Conservation (phyloP, 1,284 basidiomycete genomes). For the Spongiforma sp. region DNA sequence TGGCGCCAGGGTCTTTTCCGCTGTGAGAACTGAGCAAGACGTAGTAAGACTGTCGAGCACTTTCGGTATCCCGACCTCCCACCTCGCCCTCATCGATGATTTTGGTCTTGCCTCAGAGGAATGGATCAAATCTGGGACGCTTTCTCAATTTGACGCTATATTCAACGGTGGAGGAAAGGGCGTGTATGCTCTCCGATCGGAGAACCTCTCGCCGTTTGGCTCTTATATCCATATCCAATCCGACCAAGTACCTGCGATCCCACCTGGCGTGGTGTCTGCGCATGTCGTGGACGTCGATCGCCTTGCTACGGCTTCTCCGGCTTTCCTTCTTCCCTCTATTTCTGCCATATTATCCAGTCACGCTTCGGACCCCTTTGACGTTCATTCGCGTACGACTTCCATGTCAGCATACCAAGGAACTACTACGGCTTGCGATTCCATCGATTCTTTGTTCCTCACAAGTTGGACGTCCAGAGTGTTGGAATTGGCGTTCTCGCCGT, state of each 20-base stretch:
- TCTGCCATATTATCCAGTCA: conserved; percentile 22
- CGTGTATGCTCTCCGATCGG: conserved; percentile 20
- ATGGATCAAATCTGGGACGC: conserved; percentile 19
- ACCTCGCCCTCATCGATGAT: conserved; percentile 19
- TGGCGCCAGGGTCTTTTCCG: conserved; percentile 23
- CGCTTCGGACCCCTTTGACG: conserved; percentile 16
- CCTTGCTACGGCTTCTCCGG: conserved; percentile 20
- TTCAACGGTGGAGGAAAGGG: conserved; percentile 30
- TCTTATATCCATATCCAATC: conserved; percentile 30
- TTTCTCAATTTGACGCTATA: conserved; percentile 29
- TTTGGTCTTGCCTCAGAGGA: conserved; percentile 9
- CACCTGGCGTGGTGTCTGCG: conserved; percentile 17
- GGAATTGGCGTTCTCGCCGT: conserved; percentile 38
- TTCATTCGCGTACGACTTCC: conserved; percentile 12
- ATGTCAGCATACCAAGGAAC: conserved; percentile 15
- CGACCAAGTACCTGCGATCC: conserved; percentile 22
- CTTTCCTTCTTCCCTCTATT: conserved; percentile 18
- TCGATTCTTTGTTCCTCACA: conserved; percentile 33
- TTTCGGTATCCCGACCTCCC: conserved; percentile 13
- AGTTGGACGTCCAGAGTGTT: conserved; percentile 38
- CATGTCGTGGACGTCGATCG: conserved; percentile 24
- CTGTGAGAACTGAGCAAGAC: conserved; percentile 19
- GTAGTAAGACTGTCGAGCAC: conserved; percentile 14
- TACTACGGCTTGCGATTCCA: neutral
- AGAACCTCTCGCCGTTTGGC: conserved; percentile 32